Conservation (phyloP, 257 asterid species). For the Nemophila menziesii region DNA sequence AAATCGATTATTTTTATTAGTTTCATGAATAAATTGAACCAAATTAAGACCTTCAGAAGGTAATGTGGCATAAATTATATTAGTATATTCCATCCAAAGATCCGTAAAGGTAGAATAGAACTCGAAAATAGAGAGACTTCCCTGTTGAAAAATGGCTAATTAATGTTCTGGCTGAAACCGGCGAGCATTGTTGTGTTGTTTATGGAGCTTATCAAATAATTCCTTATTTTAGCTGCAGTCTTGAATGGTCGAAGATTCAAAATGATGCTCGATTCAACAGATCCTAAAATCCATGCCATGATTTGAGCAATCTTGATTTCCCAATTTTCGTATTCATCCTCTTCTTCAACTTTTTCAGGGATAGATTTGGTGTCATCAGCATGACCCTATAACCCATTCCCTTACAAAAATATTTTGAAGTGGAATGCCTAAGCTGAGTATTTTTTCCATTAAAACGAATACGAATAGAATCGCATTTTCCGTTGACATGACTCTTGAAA, state of each 20-base stretch:
- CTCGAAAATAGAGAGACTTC: background rate
- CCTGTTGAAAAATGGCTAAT: background rate
- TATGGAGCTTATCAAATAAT: background rate
- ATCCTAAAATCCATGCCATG: background rate
- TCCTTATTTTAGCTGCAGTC: too few relatives aligned
- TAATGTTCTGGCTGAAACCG: background rate
- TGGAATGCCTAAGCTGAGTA: too few relatives aligned
- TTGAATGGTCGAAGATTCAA: too few relatives aligned
- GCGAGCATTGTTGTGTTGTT: background rate
- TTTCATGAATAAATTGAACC: background rate
- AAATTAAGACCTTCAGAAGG: background rate
- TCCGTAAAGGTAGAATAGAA: background rate
- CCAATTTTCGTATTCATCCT: too few relatives aligned
- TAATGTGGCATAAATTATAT: background rate
- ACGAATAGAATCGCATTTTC: too few relatives aligned
- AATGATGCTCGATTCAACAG: background rate
- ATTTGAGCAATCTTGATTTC: background rate
- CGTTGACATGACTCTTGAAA: too few relatives aligned
- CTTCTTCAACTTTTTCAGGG: too few relatives aligned
- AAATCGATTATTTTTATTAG: background rate
- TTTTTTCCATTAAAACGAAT: too few relatives aligned
- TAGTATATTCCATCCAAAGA: background rate
- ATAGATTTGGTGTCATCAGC: too few relatives aligned
- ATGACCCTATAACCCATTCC: too few relatives aligned
- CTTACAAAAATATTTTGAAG: too few relatives aligned